Evolutionary conservation across 2,329 filamentous ascomycete species (phyloP).

Genomic region (Tricladium varicosporioides): DNA sequence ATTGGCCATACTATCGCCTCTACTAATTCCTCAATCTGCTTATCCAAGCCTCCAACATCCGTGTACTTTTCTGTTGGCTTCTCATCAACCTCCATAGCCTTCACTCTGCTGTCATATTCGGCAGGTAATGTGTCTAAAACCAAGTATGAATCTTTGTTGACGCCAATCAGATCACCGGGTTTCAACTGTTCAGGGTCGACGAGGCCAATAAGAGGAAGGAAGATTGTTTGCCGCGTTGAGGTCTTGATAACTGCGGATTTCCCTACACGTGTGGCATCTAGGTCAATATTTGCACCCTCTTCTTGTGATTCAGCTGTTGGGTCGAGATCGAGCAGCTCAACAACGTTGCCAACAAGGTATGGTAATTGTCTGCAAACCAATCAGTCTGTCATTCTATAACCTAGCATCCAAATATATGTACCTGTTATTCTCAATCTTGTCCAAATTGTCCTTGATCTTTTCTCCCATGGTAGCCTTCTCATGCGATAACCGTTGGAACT

Average conservation of each 20-base stretch:
- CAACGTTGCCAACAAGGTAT: constrained; percentile 97
- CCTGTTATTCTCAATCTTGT: constrained; percentile 99
- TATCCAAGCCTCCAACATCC: constrained; percentile 94
- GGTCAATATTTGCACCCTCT: constrained; percentile 97
- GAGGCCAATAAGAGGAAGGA: constrained; percentile 92
- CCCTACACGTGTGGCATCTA: constrained; percentile 93
- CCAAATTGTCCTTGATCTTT: constrained; percentile 98
- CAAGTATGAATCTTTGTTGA: constrained; percentile 98
- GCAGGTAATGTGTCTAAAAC: constrained; percentile 95
- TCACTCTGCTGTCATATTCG: constrained; percentile 97
- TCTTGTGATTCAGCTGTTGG: constrained; percentile 94
- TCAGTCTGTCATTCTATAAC: not conserved
- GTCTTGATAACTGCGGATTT: constrained; percentile 99
- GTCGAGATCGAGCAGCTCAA: constrained; percentile 94
- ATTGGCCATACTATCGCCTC: constrained; percentile 99
- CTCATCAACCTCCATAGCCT: constrained; percentile 99
- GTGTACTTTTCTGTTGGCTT: constrained; percentile 99
- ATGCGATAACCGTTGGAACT: constrained; percentile 88
- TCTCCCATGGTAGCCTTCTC: constrained; percentile 96
- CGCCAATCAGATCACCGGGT: constrained; percentile 93
- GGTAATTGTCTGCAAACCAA: constrained; percentile 74
- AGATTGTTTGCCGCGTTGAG: constrained; percentile 96
- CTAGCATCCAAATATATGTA: constrained; percentile 41
- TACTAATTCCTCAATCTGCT: constrained; percentile 98
- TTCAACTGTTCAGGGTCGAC: constrained; percentile 95